Base-by-base conservation (phyloP, 306 rosid species). In the Castanea sativa region DNA sequence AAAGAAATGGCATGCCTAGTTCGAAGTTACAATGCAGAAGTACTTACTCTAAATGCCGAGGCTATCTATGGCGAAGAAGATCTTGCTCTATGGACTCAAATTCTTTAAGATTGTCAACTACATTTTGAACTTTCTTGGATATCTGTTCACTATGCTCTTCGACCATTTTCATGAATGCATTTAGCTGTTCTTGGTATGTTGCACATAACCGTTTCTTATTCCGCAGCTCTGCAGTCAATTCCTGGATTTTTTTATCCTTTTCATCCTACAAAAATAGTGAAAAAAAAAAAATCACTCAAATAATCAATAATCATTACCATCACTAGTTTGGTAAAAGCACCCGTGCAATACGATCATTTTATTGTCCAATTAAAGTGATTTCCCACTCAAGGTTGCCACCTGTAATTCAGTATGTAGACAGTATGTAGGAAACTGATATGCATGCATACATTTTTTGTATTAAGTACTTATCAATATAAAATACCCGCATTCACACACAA, bases 221-320 rank as follows among this genome's bases (percentile, higher is more conserved):
- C 82, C 97, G 95, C 83, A 94, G 89, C 87, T 94, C 97, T 11
- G 87, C 78, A 55, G 97, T 92, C 79, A 94, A 80, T 80, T 94
- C 99, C 85, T 91, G 99, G 83, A 94, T 92, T 86, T 51, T 93
- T 84, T 86, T 94, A 85, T 94, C 97, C 86, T 90, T 94, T 77
- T 94, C 99, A 80, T 94, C 99, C 97, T 94, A 72, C 68, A 89
- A 64, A 69, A 75, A 56, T 59, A 63, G 74, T 38, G 45, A 38
- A 38, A 29, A 20, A 76, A 29, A 73, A 79, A 82, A 73, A 79
- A 82, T 23, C 9, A 33, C 10, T 27, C 69, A 29, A 73, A 84
- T 51, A 67, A 73, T 43, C 33, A 14, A 70, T 52, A 55, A 30
- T 19, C 38, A 68, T 51, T 23, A 67, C n/a, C 68, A 76, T 41